Evolutionary conservation across 2,329 filamentous ascomycete genomes (phyloP).

Genomic region (Stagonosporopsis rhizophila): DNA sequence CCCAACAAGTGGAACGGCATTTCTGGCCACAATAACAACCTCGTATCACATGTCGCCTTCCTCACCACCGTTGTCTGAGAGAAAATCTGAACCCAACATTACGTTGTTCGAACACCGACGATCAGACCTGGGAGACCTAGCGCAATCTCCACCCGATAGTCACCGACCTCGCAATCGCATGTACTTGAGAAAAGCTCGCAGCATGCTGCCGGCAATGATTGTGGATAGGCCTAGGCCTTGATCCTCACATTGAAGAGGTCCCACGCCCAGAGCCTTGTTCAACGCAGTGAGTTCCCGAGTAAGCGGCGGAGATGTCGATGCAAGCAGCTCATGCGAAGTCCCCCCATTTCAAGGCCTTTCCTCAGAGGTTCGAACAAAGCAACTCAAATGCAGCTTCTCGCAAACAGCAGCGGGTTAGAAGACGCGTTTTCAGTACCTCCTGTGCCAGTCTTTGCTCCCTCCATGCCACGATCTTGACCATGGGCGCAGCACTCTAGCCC

Average conservation of each 20-base stretch:
- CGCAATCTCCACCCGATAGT: background rate
- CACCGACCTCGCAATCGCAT: constrained; percentile 1
- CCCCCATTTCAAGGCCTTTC: constrained; percentile 19
- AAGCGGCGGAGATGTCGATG: constrained; percentile 2
- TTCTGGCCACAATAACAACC: constrained; percentile 20
- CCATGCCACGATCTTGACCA: constrained; percentile 23
- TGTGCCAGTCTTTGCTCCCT: background rate
- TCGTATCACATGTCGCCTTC: constrained; percentile 28
- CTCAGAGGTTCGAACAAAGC: constrained; percentile 22
- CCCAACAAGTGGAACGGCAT: constrained; percentile 38
- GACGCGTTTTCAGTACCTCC: constrained; percentile 17
- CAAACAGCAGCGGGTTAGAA: constrained; percentile 25
- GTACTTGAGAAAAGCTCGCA: constrained; percentile 12
- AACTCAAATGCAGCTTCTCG: constrained; percentile 11
- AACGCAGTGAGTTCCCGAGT: background rate
- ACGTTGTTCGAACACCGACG: constrained; percentile 17
- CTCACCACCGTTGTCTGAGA: constrained; percentile 18
- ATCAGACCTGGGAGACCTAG: constrained; percentile 30
- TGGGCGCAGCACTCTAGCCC: constrained; percentile 37
- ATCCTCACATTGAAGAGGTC: constrained; percentile 52
- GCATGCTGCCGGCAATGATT: constrained; percentile 23
- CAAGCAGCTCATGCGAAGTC: background rate
- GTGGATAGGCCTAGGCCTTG: constrained; percentile 52
- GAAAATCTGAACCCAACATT: constrained; percentile 1
- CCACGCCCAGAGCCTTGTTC: constrained; percentile 28